Evolutionary conservation across 805 yeast genomes (phyloP).

Genomic region (Cyberlindnera lachancei): DNA sequence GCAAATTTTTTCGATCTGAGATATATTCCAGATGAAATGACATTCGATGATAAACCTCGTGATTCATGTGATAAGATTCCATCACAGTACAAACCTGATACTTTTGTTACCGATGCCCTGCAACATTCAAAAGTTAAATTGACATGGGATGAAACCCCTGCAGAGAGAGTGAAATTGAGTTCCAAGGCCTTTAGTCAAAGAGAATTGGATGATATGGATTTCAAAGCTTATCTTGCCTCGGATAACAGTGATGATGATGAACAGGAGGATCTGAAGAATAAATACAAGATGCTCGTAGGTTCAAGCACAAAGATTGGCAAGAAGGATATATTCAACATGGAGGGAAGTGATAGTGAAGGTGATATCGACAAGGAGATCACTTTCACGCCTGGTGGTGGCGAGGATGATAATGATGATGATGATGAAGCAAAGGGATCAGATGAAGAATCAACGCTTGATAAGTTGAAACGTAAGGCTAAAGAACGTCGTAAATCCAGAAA

Average conservation of each 20-base stretch:
- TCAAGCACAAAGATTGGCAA: slow-evolving; percentile 28
- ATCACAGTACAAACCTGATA: slow-evolving; percentile 64
- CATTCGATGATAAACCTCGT: slow-evolving; percentile 67
- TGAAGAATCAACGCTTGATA: slow-evolving; percentile 69
- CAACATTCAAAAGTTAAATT: slow-evolving; percentile 94
- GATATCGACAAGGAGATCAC: slow-evolving; percentile 89
- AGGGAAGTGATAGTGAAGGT: slow-evolving; percentile 23
- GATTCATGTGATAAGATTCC: slow-evolving; percentile 74
- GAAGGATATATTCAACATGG: slow-evolving; percentile 26
- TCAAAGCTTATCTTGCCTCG: slow-evolving; percentile 84
- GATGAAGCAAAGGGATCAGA: slow-evolving; percentile 27
- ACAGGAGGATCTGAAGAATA: slow-evolving; percentile 36
- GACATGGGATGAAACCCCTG: slow-evolving; percentile 98
- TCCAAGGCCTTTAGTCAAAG: slow-evolving; percentile 78
- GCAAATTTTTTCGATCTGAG: slow-evolving; percentile 91
- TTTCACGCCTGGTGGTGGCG: slow-evolving; percentile 83
- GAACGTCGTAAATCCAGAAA: slow-evolving; percentile 85
- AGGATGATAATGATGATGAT: slow-evolving; percentile 26
- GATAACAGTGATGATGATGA: slow-evolving; percentile 54
- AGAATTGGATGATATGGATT: slow-evolving; percentile 86
- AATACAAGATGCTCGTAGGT: slow-evolving; percentile 54
- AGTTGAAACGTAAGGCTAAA: slow-evolving; percentile 79
- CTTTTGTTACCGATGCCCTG: slow-evolving; percentile 88
- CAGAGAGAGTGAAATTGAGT: slow-evolving; percentile 71
- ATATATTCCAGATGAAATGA: slow-evolving; percentile 90